Conservation (phyloP, 768 basidiomycete species). For the Leccinum uliginosum region DNA sequence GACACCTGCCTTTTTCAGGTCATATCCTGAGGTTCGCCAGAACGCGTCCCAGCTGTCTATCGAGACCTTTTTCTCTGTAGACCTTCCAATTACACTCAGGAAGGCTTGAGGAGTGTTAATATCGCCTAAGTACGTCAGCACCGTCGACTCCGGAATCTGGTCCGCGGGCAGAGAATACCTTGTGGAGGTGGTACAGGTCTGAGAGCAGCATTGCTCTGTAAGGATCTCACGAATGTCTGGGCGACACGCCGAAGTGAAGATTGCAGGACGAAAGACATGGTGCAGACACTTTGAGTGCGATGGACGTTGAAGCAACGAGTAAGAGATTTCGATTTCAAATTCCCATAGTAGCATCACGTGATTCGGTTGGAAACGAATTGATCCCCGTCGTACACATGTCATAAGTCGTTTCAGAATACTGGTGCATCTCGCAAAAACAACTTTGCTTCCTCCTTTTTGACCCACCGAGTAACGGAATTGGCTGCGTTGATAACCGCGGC, state of each 20-base stretch:
- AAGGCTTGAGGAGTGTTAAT: constrained; percentile 60
- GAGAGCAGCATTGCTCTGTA: constrained; percentile 29
- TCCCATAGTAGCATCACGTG: constrained; percentile 20
- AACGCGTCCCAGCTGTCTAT: constrained; percentile 69
- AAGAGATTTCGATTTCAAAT: constrained; percentile 6
- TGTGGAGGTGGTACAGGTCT: constrained; percentile 21
- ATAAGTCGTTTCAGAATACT: constrained; percentile 54
- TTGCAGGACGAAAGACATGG: constrained; percentile 23
- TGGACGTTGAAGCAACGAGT: background rate
- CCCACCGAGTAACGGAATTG: constrained; percentile 86
- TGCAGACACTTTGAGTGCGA: background rate
- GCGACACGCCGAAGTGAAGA: constrained; percentile 16
- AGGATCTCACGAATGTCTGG: constrained; percentile 22
- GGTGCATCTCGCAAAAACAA: constrained; percentile 88
- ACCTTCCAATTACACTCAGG: constrained; percentile 70
- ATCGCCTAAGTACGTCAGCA: constrained; percentile 34
- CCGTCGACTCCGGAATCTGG: background rate
- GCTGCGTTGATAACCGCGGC: constrained; percentile 84
- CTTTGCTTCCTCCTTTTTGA: constrained; percentile 78
- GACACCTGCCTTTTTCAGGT: constrained; percentile 63
- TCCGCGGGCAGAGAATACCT: constrained; percentile 11
- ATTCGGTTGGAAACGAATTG: background rate
- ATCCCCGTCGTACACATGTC: background rate
- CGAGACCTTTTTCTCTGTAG: constrained; percentile 58
- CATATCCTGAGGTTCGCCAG: constrained; percentile 55